Conservation (phyloP, 2,329 filamentous ascomycete genomes). For the Podosphaera fusca region DNA sequence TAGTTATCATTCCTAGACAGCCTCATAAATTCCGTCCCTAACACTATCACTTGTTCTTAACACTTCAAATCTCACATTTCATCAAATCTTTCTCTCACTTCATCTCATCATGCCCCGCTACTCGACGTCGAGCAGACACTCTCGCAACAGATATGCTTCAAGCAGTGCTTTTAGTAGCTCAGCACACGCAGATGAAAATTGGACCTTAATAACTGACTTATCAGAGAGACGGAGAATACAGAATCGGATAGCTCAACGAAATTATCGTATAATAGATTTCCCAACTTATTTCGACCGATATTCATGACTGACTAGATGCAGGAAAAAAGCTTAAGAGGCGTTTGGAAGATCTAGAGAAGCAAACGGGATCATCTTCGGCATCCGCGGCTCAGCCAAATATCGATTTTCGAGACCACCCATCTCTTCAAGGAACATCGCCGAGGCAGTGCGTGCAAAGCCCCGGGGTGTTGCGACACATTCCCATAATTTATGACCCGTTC, state of each 20-base stretch:
- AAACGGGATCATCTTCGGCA: conserved; percentile 39
- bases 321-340: conserved; percentile 86
- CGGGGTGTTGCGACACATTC: conserved; percentile 18
- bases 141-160: conserved; percentile 26
- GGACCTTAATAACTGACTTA: conserved; percentile 96
- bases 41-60: background rate
- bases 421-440: conserved; percentile 8
- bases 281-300: background rate
- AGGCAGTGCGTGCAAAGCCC: conserved; percentile 13
- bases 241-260: conserved; percentile 91
- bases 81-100: background rate
- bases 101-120: background rate
- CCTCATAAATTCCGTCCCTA: background rate
- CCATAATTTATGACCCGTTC: background rate
- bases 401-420: conserved; percentile 19
- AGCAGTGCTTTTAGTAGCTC: conserved; percentile 90
- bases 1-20: background rate
- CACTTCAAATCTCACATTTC: background rate
- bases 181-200: conserved; percentile 90
- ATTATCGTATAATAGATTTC: conserved; percentile 45
- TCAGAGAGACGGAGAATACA: conserved; percentile 86
- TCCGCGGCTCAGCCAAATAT: conserved; percentile 29
- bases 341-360: conserved; percentile 62
- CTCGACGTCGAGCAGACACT: background rate
- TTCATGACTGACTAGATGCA: conserved; percentile 17